A percentile compares a stretch with the other conserved stretches of the same genome.
These are phyloP conservation scores for Theobroma grandiflorum DNA, from an alignment of 441 rosid genomes.

Conservation along the genomic window DNA sequence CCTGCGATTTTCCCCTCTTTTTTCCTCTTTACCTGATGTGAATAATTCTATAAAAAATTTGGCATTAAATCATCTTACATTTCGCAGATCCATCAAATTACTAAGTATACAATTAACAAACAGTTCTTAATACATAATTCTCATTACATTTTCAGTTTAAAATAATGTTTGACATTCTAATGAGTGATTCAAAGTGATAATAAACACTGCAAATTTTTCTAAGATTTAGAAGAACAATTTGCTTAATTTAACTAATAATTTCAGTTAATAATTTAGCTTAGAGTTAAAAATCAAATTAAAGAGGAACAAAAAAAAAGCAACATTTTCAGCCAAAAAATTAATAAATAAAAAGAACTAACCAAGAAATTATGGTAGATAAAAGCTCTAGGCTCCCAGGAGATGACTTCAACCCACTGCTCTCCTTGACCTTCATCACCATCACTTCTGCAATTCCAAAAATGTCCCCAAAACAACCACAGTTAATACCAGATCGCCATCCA, in stretches of 20 bases:
- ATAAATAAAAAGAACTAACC: conserved; percentile 45
- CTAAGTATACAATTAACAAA: background rate
- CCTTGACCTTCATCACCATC: conserved; percentile 54
- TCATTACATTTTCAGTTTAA: background rate
- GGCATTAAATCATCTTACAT: background rate
- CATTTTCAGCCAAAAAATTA: conserved; percentile 3
- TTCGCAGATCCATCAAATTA: conserved; percentile 1
- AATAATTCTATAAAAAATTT: background rate
- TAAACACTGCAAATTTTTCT: too few relatives aligned
- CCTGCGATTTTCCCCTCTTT: background rate
- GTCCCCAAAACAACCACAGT: conserved; percentile 15
- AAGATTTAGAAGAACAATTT: background rate
- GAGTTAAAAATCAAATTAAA: background rate
- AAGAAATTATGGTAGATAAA: conserved; percentile 81
- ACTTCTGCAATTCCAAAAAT: conserved; percentile 32
- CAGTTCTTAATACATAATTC: background rate
- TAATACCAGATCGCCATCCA: conserved; percentile 31
- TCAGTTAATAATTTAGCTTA: background rate
- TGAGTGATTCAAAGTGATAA: too few relatives aligned
- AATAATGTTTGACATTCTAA: too few relatives aligned
- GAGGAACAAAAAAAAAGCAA: background rate
- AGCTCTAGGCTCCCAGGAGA: conserved; percentile 96
- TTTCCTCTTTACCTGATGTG: background rate
- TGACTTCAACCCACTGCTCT: conserved; percentile 80
- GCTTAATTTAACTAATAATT: background rate